phyloP scores from a whole-genome alignment of 371 early-diverging fungal species.

The Apophysomyces elegans region DNA sequence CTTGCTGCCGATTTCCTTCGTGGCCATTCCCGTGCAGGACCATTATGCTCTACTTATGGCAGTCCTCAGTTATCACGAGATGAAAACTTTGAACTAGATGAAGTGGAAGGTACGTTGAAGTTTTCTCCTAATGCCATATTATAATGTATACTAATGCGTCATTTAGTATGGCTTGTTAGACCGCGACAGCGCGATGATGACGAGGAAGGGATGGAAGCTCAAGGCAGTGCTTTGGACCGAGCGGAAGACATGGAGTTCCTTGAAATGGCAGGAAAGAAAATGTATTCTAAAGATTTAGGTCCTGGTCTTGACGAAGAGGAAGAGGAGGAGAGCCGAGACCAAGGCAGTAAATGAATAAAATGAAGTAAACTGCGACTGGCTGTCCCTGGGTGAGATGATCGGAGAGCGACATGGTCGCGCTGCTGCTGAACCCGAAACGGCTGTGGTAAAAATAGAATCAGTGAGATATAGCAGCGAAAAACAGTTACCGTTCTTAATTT shows the following conservation, averaged over 20 bases:
- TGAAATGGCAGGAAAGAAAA: conserved; percentile 85
- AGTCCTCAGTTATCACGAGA: conserved; percentile 60
- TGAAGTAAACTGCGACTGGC: too few species aligned
- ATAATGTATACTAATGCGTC: conserved; percentile 8
- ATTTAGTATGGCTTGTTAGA: conserved; percentile 73
- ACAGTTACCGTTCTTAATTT: background rate
- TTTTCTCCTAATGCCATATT: conserved; percentile 10
- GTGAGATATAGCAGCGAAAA: background rate
- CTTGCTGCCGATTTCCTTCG: conserved; percentile 66
- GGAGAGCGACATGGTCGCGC: background rate
- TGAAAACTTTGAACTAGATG: conserved; percentile 70
- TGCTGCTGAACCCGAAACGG: background rate
- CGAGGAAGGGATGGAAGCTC: conserved; percentile 36
- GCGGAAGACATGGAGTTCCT: conserved; percentile 80
- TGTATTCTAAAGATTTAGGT: conserved; percentile 77
- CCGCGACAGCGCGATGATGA: conserved; percentile 61
- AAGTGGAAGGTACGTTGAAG: conserved; percentile 66
- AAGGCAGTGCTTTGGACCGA: conserved; percentile 67
- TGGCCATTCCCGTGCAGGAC: conserved; percentile 78
- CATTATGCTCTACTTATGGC: conserved; percentile 70
- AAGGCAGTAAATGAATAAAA: too few species aligned
- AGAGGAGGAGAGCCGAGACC: background rate
- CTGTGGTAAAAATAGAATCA: background rate
- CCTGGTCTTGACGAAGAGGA: conserved; percentile 28
- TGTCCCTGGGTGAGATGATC: background rate